These are phyloP conservation scores for Grosmannia clavigera DNA, from an alignment of 2,329 filamentous ascomycete species.

Conservation along the genomic window DNA sequence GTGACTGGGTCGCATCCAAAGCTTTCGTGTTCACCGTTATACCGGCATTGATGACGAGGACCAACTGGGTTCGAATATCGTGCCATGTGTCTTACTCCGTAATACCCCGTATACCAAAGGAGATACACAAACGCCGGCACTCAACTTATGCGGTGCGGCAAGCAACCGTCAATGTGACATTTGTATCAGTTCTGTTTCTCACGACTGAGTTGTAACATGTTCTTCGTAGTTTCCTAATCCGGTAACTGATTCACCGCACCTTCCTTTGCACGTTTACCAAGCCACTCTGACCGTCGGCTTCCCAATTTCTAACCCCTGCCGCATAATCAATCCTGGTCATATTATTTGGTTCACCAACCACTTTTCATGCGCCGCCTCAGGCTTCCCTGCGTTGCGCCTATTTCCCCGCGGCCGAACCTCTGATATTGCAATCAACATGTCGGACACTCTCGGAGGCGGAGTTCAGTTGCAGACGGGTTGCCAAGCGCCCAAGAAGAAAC, in stretches of 20 bases:
- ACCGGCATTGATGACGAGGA: not conserved
- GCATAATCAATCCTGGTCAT: not conserved
- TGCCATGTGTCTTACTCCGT: too few relatives aligned
- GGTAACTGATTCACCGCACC: not conserved
- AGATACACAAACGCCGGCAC: not conserved
- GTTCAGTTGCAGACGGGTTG: slow-evolving; percentile 2
- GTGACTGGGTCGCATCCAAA: not conserved
- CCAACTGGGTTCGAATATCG: not conserved
- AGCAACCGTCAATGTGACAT: not conserved
- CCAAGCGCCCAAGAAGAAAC: slow-evolving; percentile 24
- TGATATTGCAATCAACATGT: not conserved
- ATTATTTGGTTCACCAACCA: not conserved
- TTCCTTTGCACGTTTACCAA: not conserved
- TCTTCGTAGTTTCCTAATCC: not conserved
- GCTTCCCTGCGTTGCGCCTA: not conserved
- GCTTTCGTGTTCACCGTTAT: not conserved
- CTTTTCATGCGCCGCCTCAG: not conserved
- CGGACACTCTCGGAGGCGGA: not conserved
- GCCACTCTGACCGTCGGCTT: not conserved
- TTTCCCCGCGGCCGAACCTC: not conserved
- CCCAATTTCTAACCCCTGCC: not conserved
- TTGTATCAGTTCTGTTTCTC: not conserved
- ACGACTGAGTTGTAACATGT: not conserved
- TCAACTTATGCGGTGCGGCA: not conserved
- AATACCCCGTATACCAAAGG: not conserved